These are phyloP conservation scores for Zea luxurians DNA, from an alignment of 176 grass and related monocot species.

Conservation along the genomic window DNA sequence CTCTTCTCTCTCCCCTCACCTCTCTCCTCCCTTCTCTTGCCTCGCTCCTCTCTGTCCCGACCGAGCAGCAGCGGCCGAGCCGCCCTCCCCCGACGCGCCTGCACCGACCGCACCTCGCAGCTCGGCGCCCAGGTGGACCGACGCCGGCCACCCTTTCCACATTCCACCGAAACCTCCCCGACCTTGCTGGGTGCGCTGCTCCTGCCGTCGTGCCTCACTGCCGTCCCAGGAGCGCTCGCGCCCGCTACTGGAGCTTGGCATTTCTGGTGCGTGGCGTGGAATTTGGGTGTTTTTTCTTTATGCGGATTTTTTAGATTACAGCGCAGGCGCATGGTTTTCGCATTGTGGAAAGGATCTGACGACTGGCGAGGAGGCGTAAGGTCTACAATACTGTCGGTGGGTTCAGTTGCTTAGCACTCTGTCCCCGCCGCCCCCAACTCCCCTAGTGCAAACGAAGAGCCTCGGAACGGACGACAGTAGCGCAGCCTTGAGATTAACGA, in stretches of 20 bases:
- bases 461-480: too few species aligned
- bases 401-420: background rate
- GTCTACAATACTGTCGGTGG: slow-evolving; percentile 18
- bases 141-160: background rate
- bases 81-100: too few species aligned
- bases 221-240: background rate
- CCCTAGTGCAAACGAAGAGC: too few species aligned
- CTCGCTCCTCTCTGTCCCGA: too few species aligned
- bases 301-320: background rate
- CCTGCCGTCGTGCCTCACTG: background rate
- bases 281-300: background rate
- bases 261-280: too few species aligned
- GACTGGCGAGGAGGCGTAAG: background rate
- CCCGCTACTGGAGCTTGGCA: background rate
- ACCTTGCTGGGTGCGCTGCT: background rate
- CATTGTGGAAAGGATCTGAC: background rate
- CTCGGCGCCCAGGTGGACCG: too few species aligned
- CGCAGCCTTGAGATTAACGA: too few species aligned
- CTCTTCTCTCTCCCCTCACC: too few species aligned
- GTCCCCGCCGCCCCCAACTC: background rate
- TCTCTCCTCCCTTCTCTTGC: too few species aligned
- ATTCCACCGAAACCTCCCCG: background rate
- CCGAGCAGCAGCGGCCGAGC: too few species aligned
- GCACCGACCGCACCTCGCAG: too few species aligned
- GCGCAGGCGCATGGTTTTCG: slow-evolving; percentile 16